Base-by-base conservation (phyloP, 805 yeast species). In the Candida sonorensis region DNA sequence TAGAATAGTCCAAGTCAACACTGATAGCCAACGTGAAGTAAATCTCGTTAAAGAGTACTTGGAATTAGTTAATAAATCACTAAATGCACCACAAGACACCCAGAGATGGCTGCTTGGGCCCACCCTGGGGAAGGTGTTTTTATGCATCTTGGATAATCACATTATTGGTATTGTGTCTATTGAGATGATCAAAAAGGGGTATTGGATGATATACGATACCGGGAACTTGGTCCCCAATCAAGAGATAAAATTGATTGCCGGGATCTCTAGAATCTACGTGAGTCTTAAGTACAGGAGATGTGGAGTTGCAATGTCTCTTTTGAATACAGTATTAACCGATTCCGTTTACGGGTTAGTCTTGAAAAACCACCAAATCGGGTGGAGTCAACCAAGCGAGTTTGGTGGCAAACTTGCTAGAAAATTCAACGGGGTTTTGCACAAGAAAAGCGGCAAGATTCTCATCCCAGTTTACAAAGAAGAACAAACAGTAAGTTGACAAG, bases 321-420 rank as follows among this genome's bases (percentile, higher is more conserved):
- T 80, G 5, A 50, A 66, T 3, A 49, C 62, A 3, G 72, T 75
- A 1, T 52, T 65, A 33, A 47, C 47, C 2, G 42, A 71, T 34
- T 56, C 72, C 16, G 54, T 77, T 1, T 72, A 71, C 45, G 85
- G 84, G 0, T 46, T 68, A 34, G 30, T 16, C 0, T 42, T 78
- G 10, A 53, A 55, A 2, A 67, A 54, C 35, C 42, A 39, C 11
- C 66, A 72, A 37, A 50, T 81, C 13, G 82, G 77, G 1, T 81
- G 84, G 73, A 76, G 84, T 27, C 90, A 81, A 50, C 87, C 88
- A 0, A 75, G 82, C 36, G 70, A 64, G 30, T 64, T 68, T 36
- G 90, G 90, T 0, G 75, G 76, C 2, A 63, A 66, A 35, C 59
- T 80, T 20, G 85, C 87, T 0, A 52, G 51, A 21, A 55, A 48